Percentiles rank a stretch among this genome's conserved stretches.
Evolutionary conservation across 1,284 basidiomycete genomes (phyloP).

Genomic region (Tilletia setariae): DNA sequence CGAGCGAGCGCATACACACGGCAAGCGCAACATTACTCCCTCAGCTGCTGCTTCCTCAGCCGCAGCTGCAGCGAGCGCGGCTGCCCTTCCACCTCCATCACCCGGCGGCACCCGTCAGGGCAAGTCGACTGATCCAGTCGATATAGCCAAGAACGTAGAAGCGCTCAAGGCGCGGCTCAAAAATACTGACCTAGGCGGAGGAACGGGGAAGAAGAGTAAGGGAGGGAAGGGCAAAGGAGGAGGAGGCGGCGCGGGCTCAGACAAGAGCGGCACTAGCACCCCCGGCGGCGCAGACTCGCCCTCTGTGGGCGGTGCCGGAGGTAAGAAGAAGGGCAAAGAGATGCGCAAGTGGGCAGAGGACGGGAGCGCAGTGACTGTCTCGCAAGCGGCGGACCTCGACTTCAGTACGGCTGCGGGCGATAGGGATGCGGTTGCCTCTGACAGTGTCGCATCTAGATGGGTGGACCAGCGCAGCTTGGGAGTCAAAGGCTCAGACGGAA

Average conservation of each 20-base stretch:
- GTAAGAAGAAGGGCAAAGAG: conserved; percentile 65
- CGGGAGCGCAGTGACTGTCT: conserved; percentile 69
- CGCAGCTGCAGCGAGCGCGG: neutral
- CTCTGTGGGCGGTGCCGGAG: conserved; percentile 25
- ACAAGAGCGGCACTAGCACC: conserved; percentile 59
- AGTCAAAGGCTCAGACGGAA: conserved; percentile 71
- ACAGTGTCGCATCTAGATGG: conserved; percentile 55
- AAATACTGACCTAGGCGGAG: conserved; percentile 57
- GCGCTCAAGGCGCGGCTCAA: conserved; percentile 76
- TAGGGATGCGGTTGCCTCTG: conserved; percentile 55
- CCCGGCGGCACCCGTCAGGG: neutral
- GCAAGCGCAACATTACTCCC: conserved; percentile 28
- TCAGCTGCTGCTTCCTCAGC: neutral
- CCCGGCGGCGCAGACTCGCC: conserved; percentile 25
- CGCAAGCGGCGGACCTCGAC: conserved; percentile 81
- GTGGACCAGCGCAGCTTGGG: conserved; percentile 78
- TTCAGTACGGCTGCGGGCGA: conserved; percentile 64
- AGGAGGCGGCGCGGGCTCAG: conserved; percentile 26
- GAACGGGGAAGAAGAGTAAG: conserved; percentile 60
- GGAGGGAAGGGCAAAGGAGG: conserved; percentile 60
- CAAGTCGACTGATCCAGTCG: conserved; percentile 65
- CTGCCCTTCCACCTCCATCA: neutral
- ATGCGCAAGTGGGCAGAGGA: conserved; percentile 87
- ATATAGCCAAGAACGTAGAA: conserved; percentile 87
- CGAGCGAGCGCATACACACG: conserved; percentile 67